phyloP scores from a whole-genome alignment of 306 rosid species.

The Styphnolobium japonicum region DNA sequence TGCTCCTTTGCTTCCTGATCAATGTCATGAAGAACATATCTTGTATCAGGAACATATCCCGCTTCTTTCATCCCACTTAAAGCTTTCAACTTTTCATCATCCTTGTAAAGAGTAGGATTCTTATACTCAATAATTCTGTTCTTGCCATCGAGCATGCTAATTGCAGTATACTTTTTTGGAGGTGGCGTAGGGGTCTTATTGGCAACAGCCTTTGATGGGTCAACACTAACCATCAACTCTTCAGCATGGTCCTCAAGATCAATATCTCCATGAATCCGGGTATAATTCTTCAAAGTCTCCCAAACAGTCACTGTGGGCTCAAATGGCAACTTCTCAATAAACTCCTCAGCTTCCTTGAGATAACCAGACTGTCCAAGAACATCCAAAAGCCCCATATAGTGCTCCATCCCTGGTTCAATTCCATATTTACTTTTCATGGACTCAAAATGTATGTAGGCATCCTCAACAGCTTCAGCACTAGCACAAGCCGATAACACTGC shows the following conservation, averaged over 20 bases:
- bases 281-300: constrained; percentile 65
- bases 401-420: constrained; percentile 51
- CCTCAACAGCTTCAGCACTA: constrained; percentile 84
- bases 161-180: constrained; percentile 60
- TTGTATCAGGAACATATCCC: constrained; percentile 77
- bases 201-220: constrained; percentile 55
- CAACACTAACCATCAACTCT: constrained; percentile 65
- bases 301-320: constrained; percentile 57
- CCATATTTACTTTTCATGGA: constrained; percentile 67
- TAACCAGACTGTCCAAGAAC: constrained; percentile 81
- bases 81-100: constrained; percentile 78
- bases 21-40: constrained; percentile 88
- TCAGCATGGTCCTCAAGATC: constrained; percentile 76
- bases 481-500: constrained; percentile 73
- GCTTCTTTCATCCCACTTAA: constrained; percentile 58
- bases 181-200: constrained; percentile 72
- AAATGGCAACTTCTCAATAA: constrained; percentile 56
- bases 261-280: constrained; percentile 75
- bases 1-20: constrained; percentile 96
- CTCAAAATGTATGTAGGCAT: constrained; percentile 67
- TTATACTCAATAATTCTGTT: constrained; percentile 62
- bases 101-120: constrained; percentile 76
- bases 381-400: constrained; percentile 75
- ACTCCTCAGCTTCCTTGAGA: constrained; percentile 70
- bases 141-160: constrained; percentile 79